These are phyloP conservation scores for Russula virescens DNA, from an alignment of 768 basidiomycete genomes.

Conservation along the genomic window DNA sequence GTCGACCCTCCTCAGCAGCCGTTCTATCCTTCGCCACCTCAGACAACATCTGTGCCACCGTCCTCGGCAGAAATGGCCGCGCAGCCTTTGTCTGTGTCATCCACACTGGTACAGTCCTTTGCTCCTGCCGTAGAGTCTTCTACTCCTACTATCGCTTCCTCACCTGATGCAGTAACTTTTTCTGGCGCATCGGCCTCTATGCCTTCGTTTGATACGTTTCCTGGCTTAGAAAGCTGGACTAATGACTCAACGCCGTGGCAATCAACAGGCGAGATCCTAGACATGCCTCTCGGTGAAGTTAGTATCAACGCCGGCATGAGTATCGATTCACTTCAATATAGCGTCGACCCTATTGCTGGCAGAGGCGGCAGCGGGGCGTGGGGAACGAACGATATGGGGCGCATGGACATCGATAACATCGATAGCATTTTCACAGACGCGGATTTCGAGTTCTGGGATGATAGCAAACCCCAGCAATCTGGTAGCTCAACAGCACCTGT, in stretches of 20 bases:
- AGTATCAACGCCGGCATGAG: constrained; percentile 32
- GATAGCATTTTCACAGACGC: constrained; percentile 65
- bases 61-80: neutral
- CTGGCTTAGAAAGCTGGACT: constrained; percentile 41
- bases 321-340: constrained; percentile 41
- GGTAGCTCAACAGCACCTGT: constrained; percentile 24
- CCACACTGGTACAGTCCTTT: constrained; percentile 12
- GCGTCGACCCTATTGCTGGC: constrained; percentile 36
- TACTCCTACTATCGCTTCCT: constrained; percentile 3
- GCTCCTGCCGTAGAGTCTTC: constrained; percentile 4
- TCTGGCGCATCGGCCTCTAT: constrained; percentile 25
- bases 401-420: constrained; percentile 30
- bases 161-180: constrained; percentile 21
- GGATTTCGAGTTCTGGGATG: constrained; percentile 83
- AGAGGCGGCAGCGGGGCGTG: constrained; percentile 28
- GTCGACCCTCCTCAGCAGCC: constrained; percentile 26
- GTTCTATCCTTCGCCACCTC: constrained; percentile 63
- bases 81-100: constrained; percentile 1
- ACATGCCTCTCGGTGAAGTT: constrained; percentile 20
- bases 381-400: constrained; percentile 25
- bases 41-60: constrained; percentile 32
- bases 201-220: constrained; percentile 32
- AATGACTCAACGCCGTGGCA: constrained; percentile 22
- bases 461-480: constrained; percentile 37
- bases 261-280: constrained; percentile 15